A percentile compares a stretch with the other conserved stretches of the same genome.
These are phyloP conservation scores for Saturnispora quitensis DNA, from an alignment of 805 yeast genomes.

Conservation along the genomic window DNA sequence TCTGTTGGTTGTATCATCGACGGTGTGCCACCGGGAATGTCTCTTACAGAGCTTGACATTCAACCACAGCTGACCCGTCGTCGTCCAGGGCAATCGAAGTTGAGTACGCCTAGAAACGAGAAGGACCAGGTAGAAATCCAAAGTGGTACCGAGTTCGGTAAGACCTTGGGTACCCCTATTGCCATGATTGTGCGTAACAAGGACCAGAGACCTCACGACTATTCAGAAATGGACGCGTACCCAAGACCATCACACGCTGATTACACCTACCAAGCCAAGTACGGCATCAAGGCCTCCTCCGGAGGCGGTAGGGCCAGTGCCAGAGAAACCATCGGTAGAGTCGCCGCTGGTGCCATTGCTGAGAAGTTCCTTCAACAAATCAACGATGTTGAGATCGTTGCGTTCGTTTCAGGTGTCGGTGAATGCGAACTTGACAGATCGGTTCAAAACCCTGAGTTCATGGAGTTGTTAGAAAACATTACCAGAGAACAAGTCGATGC, in stretches of 20 bases:
- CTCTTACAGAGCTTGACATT: slow-evolving; percentile 73
- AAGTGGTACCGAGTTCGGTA: slow-evolving; percentile 87
- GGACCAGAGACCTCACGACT: slow-evolving; percentile 96
- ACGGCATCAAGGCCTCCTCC: slow-evolving; percentile 86
- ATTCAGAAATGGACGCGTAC: slow-evolving; percentile 86
- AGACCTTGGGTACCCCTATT: slow-evolving; percentile 89
- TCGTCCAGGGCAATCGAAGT: slow-evolving; percentile 92
- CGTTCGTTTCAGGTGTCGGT: slow-evolving; percentile 93
- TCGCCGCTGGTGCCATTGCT: slow-evolving; percentile 98
- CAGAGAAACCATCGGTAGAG: slow-evolving; percentile 97
- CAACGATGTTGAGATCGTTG: slow-evolving; percentile 85
- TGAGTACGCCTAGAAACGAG: slow-evolving; percentile 93
- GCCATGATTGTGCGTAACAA: slow-evolving; percentile 89
- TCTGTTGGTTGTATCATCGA: slow-evolving; percentile 98
- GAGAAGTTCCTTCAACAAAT: slow-evolving; percentile 77
- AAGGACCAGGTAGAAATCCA: slow-evolving; percentile 89
- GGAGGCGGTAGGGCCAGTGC: slow-evolving; percentile 98
- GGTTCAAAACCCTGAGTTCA: slow-evolving; percentile 55
- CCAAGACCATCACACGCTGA: slow-evolving; percentile 99
- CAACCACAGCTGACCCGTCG: slow-evolving; percentile 95
- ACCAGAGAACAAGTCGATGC: slow-evolving; percentile 86
- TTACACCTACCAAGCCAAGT: slow-evolving; percentile 82
- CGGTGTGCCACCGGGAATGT: slow-evolving; percentile 95
- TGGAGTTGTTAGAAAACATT: slow-evolving; percentile 57
- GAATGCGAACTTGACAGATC: slow-evolving; percentile 66